A percentile compares a stretch with the other conserved stretches of the same genome.
Conservation (phyloP, 1,284 basidiomycete genomes). For the Xanthoconium separans region DNA sequence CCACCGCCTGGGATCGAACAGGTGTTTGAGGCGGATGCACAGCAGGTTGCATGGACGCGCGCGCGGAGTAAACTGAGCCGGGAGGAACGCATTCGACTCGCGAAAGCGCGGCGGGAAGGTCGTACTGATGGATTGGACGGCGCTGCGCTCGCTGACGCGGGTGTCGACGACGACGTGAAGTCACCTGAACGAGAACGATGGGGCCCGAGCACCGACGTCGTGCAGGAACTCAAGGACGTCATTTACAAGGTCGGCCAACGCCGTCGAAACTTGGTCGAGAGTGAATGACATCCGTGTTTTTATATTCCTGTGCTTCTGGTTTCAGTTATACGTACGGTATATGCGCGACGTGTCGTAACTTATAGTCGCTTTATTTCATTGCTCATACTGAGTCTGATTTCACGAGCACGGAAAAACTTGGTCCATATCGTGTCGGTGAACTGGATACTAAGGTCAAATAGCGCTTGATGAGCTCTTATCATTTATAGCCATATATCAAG, state of each 20-base stretch:
- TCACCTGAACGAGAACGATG: conserved; percentile 42
- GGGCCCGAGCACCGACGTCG: conserved; percentile 77
- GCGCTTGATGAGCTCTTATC: too few species aligned
- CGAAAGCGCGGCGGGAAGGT: conserved; percentile 56
- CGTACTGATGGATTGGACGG: not conserved
- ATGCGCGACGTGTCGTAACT: too few species aligned
- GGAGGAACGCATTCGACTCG: conserved; percentile 68
- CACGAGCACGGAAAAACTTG: too few species aligned
- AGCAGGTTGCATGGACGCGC: conserved; percentile 37
- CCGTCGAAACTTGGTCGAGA: conserved; percentile 50
- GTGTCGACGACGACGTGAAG: not conserved
- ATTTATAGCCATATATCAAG: too few species aligned
- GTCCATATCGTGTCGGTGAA: too few species aligned
- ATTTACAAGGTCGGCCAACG: conserved; percentile 80
- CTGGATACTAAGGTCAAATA: too few species aligned
- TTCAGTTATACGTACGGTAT: too few species aligned
- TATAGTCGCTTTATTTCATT: too few species aligned
- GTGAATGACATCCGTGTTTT: not conserved
- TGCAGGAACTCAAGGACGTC: conserved; percentile 79
- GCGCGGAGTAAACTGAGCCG: conserved; percentile 63
- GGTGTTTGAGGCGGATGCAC: conserved; percentile 69
- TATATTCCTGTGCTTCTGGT: too few species aligned
- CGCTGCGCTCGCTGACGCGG: not conserved
- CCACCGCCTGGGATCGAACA: conserved; percentile 68
- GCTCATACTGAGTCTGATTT: too few species aligned